Base-by-base conservation (phyloP, 331 rosid genomes). In the Cydonia oblonga region DNA sequence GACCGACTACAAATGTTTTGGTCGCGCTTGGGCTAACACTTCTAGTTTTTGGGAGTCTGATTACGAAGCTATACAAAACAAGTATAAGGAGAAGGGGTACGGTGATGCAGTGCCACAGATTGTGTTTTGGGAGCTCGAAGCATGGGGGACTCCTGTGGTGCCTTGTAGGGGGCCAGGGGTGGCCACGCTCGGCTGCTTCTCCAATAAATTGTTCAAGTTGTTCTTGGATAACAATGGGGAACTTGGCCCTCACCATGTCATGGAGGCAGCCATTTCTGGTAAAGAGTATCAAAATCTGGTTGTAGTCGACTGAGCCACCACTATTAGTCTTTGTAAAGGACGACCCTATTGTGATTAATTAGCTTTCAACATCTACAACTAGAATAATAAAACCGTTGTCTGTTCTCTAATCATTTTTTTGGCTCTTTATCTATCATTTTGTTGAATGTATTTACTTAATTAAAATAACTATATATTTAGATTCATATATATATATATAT, bases 41-140 rank as follows among this genome's bases (percentile, higher is more conserved):
- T 11, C 44, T 40, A 49, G 54, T 49, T 49, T 86, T 84, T 53
- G 59, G 93, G 91, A 88, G 78, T 86, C 81, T 49, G 85, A 20
- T 24, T 56, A 84, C 70, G 0, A 78, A 28, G 91, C 90, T 5
- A 23, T 20, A 7, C 62, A 12, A 8, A 22, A 16, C 62, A 56
- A 20, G 62, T 56, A 8, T 11, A 56, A 56, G 62, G 62, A 22
- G 29, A 23, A 5, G 4, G 84, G 89, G 68, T 86, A 73, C 49
- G 88, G 87, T 10, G 63, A 68, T 25, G 79, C 65, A 19, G 87
- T 86, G 78, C 91, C 91, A 68, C 80, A 83, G 81, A 81, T 86
- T 51, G 81, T 86, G 15, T 86, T 89, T 75, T 89, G 95, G 91
- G 86, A 89, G 70, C 3, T 69, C 59, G 5, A 85, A 83, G 79